Evolutionary conservation across 2,329 filamentous ascomycete genomes (phyloP).

Genomic region (Plectosphaerella cucumerina): DNA sequence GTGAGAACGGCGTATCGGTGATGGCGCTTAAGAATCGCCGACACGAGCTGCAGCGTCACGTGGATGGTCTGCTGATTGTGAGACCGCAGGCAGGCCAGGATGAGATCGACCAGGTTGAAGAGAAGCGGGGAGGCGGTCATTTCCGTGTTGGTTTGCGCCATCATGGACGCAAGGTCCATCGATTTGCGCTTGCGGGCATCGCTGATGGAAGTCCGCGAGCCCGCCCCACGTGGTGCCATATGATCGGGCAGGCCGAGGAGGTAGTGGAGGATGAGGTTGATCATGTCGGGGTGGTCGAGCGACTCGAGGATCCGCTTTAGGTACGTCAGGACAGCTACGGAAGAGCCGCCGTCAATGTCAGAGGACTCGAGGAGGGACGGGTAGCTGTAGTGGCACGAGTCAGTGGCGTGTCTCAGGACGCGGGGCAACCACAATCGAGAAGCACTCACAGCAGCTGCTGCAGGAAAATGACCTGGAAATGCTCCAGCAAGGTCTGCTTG

Average conservation of each 20-base stretch:
- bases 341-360: slow-evolving; percentile 93
- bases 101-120: slow-evolving; percentile 90
- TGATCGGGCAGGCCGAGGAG: slow-evolving; percentile 74
- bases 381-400: slow-evolving; percentile 55
- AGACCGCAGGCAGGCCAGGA: slow-evolving; percentile 80
- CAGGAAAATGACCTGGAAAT: slow-evolving; percentile 94
- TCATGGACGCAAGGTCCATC: slow-evolving; percentile 77
- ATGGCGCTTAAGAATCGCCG: slow-evolving; percentile 80
- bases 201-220: slow-evolving; percentile 51
- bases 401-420: slow-evolving; percentile 9
- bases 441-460: slow-evolving; percentile 78
- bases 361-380: slow-evolving; percentile 95
- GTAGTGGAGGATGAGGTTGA: slow-evolving; percentile 90
- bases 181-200: slow-evolving; percentile 81
- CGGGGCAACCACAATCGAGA: not conserved
- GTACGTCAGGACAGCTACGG: slow-evolving; percentile 92
- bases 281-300: slow-evolving; percentile 88
- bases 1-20: slow-evolving; percentile 81
- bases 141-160: slow-evolving; percentile 66
- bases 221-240: slow-evolving; percentile 28
- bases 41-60: slow-evolving; percentile 82
- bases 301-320: slow-evolving; percentile 86
- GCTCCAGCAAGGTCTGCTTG: slow-evolving; percentile 87
- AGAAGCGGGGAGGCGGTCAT: slow-evolving; percentile 73
- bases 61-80: slow-evolving; percentile 84